These are phyloP conservation scores for Metschnikowia lachancei DNA, from an alignment of 805 yeast genomes.

Conservation along the genomic window DNA sequence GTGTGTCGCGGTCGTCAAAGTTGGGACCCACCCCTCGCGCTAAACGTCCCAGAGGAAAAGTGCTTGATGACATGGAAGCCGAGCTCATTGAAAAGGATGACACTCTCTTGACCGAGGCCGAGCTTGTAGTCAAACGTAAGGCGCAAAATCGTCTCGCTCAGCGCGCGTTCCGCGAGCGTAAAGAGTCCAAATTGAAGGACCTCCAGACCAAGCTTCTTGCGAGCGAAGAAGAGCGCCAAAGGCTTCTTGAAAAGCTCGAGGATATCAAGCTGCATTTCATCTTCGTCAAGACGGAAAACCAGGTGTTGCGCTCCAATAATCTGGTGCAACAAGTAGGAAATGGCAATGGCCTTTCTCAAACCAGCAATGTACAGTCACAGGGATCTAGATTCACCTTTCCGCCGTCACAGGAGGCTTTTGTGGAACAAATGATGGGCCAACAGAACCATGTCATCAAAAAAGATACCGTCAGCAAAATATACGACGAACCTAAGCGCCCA, in stretches of 20 bases:
- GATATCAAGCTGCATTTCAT: constrained; percentile 52
- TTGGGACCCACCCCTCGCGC: not conserved
- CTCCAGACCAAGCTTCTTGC: constrained; percentile 55
- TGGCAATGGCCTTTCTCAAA: too few relatives aligned
- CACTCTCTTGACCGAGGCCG: constrained; percentile 36
- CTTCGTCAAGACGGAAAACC: constrained; percentile 60
- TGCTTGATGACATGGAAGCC: constrained; percentile 34
- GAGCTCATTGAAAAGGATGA: constrained; percentile 37
- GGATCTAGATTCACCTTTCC: constrained; percentile 36
- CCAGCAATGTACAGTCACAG: not conserved
- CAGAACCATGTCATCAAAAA: constrained; percentile 23
- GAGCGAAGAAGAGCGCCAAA: constrained; percentile 54
- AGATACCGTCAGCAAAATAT: constrained; percentile 28
- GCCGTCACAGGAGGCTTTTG: constrained; percentile 33
- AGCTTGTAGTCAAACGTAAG: constrained; percentile 55
- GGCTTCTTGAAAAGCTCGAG: constrained; percentile 49
- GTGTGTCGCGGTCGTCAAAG: too few relatives aligned
- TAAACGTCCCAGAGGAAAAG: constrained; percentile 8
- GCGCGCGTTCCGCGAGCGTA: constrained; percentile 80
- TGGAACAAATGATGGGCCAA: constrained; percentile 28
- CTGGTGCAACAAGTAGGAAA: too few relatives aligned
- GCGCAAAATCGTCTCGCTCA: constrained; percentile 88
- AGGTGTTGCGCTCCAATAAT: constrained; percentile 37
- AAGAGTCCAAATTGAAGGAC: constrained; percentile 68
- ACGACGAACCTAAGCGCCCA: constrained; percentile 35